Conservation (phyloP, 371 early-diverging fungal genomes). For the Umbelopsis sp. region DNA sequence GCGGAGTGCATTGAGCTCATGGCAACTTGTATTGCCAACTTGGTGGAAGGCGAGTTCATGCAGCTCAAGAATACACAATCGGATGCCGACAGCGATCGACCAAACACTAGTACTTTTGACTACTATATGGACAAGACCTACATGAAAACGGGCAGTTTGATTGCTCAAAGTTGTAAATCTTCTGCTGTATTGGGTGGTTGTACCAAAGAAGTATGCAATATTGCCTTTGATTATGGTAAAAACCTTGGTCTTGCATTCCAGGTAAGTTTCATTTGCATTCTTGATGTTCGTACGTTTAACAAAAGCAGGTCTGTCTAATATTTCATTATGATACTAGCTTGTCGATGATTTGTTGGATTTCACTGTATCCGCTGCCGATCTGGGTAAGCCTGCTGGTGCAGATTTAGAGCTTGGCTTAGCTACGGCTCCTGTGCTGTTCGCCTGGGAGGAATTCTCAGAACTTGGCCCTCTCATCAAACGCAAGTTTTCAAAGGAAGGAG, state of each 20-base stretch:
- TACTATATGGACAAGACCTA: conserved; percentile 95
- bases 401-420: conserved; percentile 87
- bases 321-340: conserved; percentile 36
- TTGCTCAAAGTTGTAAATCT: conserved; percentile 91
- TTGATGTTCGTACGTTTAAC: background rate
- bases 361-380: conserved; percentile 72
- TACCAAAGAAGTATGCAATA: conserved; percentile 68
- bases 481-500: conserved; percentile 73
- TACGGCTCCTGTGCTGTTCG: conserved; percentile 93
- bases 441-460: conserved; percentile 88
- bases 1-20: conserved; percentile 92
- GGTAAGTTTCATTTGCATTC: conserved; percentile 44
- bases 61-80: conserved; percentile 80
- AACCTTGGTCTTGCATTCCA: conserved; percentile 94
- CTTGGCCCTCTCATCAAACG: conserved; percentile 85
- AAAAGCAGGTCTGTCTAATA: no score
- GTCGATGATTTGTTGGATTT: conserved; percentile 95
- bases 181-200: conserved; percentile 87
- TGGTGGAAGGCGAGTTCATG: conserved; percentile 97
- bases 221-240: conserved; percentile 84
- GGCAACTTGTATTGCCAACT: conserved; percentile 89
- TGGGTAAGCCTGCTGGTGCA: conserved; percentile 91
- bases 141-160: conserved; percentile 93
- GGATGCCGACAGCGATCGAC: conserved; percentile 27
- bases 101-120: conserved; percentile 60